These are phyloP conservation scores for Lichtheimia hyalospora DNA, from an alignment of 371 early-diverging fungal genomes.

Conservation along the genomic window DNA sequence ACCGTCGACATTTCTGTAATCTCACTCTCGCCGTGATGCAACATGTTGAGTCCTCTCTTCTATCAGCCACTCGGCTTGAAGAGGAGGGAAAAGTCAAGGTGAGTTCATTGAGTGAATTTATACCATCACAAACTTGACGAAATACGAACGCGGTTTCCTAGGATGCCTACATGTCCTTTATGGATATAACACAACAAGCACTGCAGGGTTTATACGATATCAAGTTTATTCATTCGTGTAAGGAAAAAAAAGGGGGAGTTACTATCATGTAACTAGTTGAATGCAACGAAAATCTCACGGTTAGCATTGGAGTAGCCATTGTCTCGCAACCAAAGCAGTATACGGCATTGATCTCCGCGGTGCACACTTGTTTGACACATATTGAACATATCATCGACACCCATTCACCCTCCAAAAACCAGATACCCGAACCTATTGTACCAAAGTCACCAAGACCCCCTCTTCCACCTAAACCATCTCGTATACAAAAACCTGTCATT, in stretches of 20 bases:
- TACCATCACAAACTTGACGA: background rate
- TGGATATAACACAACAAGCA: slow-evolving; percentile 28
- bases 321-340: slow-evolving; percentile 44
- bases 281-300: slow-evolving; percentile 1
- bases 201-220: slow-evolving; percentile 33
- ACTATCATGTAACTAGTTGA: background rate
- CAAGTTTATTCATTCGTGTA: slow-evolving; percentile 53
- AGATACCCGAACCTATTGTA: background rate
- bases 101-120: background rate
- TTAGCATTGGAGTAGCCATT: slow-evolving; percentile 28
- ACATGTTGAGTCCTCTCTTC: slow-evolving; percentile 32
- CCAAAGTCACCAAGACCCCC: slow-evolving; percentile 7
- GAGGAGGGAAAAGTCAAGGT: slow-evolving; percentile 42
- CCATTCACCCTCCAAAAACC: slow-evolving; percentile 19
- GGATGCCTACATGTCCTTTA: slow-evolving; percentile 48
- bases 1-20: no score
- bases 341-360: slow-evolving; percentile 27
- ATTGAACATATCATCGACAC: slow-evolving; percentile 39
- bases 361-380: slow-evolving; percentile 38
- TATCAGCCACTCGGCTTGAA: slow-evolving; percentile 31
- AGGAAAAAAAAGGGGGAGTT: background rate
- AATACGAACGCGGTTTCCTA: slow-evolving; percentile 9
- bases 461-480: slow-evolving; percentile 16
- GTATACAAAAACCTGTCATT: slow-evolving; percentile 11
- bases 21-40: slow-evolving; percentile 21